Base-by-base conservation (phyloP, 306 rosid species). In the Sesbania bispinosa region DNA sequence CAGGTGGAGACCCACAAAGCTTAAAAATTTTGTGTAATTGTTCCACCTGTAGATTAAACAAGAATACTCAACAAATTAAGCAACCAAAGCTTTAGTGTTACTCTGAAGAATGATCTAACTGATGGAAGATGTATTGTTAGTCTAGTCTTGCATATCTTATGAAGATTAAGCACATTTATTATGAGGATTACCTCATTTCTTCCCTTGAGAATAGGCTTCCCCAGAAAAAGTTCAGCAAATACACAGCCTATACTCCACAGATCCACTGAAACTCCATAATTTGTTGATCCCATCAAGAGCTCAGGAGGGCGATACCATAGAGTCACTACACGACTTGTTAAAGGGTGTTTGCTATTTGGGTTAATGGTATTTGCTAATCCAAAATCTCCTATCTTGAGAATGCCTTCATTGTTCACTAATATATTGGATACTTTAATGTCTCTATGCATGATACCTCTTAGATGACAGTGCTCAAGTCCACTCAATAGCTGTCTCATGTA, bases 301-400 rank as follows among this genome's bases (percentile, higher is more conserved):
- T 95, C 99, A 1, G 99, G 99, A 64, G 99, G 96, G 52, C 99
- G 99, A 80, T 95, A 95, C 99, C 99, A 95, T 29, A 95, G 82
- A 4, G 99, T 95, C 76, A 95, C 97, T n/a, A 95, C 99, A 51
- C 99, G 89, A 48, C 96, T 95, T 18, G 99, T 95, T 29, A 95
- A 62, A 2, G 85, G 84, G 4, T 84, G 88, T 79, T 76, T 95
- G 80, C 73, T 85, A 76, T 54, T 87, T 2, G 88, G 60, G 80
- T 51, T 71, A 19, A 85, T 20, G 18, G 85, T 79, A 69, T 95
- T 92, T 39, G 99, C 99, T 80, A 95, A 82, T 79, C 99, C 99
- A 75, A 95, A 95, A 80, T 95, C 99, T 70, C 82, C 97, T 62
- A 95, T 76, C 82, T 91, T 95, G 54, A 95, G 85, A 79, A 91